Evolutionary conservation across 306 rosid species (phyloP).

Genomic region (Abrus pulchellus): DNA sequence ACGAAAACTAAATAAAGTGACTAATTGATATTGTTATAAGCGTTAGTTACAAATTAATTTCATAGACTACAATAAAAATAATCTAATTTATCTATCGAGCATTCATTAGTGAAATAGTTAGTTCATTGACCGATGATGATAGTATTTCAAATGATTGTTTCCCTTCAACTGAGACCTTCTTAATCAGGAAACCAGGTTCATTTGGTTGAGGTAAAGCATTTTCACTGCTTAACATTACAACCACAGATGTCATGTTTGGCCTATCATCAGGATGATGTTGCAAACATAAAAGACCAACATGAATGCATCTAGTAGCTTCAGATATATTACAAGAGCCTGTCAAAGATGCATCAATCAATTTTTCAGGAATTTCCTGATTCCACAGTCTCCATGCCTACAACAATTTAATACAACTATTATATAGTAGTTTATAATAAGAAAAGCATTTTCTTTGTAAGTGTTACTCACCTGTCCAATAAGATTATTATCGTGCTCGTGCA

Average conservation of each 20-base stretch:
- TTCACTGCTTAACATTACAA: constrained; percentile 13
- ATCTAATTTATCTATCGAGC: not conserved
- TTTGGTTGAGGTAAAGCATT: not conserved
- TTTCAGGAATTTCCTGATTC: not conserved
- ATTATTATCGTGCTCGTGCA: not conserved
- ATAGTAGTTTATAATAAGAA: not conserved
- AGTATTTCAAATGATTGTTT: too few relatives aligned
- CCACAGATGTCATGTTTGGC: constrained; percentile 20
- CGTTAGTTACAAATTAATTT: too few relatives aligned
- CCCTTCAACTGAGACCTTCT: not conserved
- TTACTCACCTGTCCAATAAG: constrained; percentile 23
- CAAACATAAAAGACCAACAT: constrained; percentile 11
- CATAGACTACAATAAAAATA: not conserved
- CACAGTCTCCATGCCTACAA: constrained; percentile 30
- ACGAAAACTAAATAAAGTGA: too few relatives aligned
- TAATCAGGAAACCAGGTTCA: not conserved
- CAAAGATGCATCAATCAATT: not conserved
- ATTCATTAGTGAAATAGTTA: not conserved
- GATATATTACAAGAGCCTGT: not conserved
- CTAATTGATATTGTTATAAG: too few relatives aligned
- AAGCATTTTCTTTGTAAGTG: not conserved
- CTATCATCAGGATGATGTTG: constrained; percentile 22
- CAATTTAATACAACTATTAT: not conserved
- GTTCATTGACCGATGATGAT: not conserved
- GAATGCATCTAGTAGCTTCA: not conserved